Evolutionary conservation across 2,329 filamentous ascomycete genomes (phyloP), one percentile per base, ranked within the genome.

Genomic region (Thelonectria rubi): DNA sequence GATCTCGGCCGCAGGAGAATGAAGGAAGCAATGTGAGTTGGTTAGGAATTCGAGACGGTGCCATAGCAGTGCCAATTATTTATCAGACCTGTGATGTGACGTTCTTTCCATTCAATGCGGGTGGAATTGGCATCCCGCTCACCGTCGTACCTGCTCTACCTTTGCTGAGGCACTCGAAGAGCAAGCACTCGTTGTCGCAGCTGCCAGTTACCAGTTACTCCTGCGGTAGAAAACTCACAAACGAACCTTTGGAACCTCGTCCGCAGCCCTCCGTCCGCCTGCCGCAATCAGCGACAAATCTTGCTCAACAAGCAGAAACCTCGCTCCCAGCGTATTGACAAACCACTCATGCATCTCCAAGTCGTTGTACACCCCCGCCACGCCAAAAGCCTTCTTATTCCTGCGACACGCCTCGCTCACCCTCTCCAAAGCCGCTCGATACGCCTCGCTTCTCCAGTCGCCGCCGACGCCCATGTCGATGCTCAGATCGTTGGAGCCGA

Each of bases 401-500:
- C 52, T 65, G 8, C 32, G 48, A 21, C 63, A 65, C 0, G 64
- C 65, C 10, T 32, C 46, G 49, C 63, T 65, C 5, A 67, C 55
- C 32, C 57, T 57, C 15, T 56, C 55, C 57, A 67, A 15, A 2
- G 64, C 60, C 0, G 61, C 57, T 8, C 55, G 64, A 34, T 57
- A 67, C 1, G 60, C 51, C 2, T 60, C 14, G 21, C 54, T 59
- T 1, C 55, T 48, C 32, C 51, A 67, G 8, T 66, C 47, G 0
- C 65, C 64, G 2, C 43, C 42, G 9, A 66, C 56, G 5, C 62
- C 64, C 3, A 67, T 30, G 17, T 67, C 64, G 21, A 65, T 60
- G 6, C 70, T 65, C 11, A 76, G 48, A 43, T 77, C 74, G 18
- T 72, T 73, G 3, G 71, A 72, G 4, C 76, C 75, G 11, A 77